These are phyloP conservation scores for Filobasidium floriforme DNA, from an alignment of 768 basidiomycete genomes.

Conservation along the genomic window DNA sequence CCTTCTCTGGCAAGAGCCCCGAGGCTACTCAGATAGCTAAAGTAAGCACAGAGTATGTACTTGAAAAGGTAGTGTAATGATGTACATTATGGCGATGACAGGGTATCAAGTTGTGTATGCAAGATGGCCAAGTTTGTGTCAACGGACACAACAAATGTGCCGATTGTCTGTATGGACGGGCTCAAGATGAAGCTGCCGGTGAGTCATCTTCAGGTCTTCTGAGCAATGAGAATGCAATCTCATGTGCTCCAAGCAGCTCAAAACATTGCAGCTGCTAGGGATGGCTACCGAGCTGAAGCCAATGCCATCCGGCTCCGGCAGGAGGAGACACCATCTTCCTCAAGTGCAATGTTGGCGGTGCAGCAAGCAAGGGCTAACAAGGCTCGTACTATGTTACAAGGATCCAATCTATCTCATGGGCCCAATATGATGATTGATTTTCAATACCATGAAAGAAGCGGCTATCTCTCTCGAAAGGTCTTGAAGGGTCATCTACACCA, in stretches of 20 bases:
- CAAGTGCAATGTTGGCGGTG: neutral
- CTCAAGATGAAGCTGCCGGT: neutral
- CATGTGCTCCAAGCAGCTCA: no score
- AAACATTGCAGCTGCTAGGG: neutral
- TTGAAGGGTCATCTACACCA: no score
- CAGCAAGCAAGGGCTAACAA: neutral
- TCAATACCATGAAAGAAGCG: no score
- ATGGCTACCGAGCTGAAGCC: neutral
- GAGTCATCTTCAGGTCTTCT: no score
- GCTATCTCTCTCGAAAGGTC: no score
- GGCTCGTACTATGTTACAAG: no score
- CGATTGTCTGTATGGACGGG: neutral
- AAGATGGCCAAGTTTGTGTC: neutral
- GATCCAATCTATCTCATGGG: no score
- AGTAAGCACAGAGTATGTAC: neutral
- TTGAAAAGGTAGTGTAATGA: neutral
- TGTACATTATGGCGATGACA: neutral
- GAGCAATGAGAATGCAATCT: no score
- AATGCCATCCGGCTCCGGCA: neutral
- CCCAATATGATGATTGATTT: no score
- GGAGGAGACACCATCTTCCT: neutral
- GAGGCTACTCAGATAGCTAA: neutral
- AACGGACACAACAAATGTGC: neutral
- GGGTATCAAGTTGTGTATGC: neutral
- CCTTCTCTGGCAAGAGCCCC: neutral